Evolutionary conservation across 2,329 filamentous ascomycete genomes (phyloP).

Genomic region (Cordyceps fumosorosea): DNA sequence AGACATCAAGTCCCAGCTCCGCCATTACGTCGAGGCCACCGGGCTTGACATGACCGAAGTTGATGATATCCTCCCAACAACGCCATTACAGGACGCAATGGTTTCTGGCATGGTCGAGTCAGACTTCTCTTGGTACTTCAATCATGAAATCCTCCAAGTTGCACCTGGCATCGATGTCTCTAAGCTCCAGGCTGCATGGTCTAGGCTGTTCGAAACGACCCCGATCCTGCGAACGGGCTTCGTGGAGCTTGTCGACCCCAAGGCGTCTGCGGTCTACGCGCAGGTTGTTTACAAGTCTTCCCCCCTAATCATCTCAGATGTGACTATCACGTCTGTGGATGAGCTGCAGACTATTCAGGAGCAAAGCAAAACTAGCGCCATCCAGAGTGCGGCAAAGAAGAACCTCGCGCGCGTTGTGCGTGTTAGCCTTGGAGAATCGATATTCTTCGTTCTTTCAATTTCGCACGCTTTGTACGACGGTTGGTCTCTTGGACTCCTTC

Average conservation of each 20-base stretch:
- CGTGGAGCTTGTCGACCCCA: conserved; percentile 54
- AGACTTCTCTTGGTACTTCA: conserved; percentile 71
- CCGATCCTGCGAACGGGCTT: conserved; percentile 75
- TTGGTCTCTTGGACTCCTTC: conserved; percentile 70
- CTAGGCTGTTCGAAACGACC: conserved; percentile 48
- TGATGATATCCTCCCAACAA: conserved; percentile 63
- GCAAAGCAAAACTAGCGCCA: conserved; percentile 15
- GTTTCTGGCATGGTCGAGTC: conserved; percentile 74
- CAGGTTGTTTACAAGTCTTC: conserved; percentile 36
- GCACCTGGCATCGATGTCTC: conserved; percentile 44
- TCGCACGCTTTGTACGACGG: conserved; percentile 88
- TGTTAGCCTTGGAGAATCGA: conserved; percentile 24
- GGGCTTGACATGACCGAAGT: conserved; percentile 25
- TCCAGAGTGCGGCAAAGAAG: conserved; percentile 30
- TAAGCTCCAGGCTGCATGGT: conserved; percentile 56
- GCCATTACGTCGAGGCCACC: not conserved
- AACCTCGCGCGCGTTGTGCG: conserved; percentile 45
- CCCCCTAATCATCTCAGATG: conserved; percentile 16
- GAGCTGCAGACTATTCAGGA: conserved; percentile 27
- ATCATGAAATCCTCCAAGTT: conserved; percentile 69
- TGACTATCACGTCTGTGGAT: conserved; percentile 22
- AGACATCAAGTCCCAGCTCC: not conserved
- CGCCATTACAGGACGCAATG: conserved; percentile 82
- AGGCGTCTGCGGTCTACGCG: conserved; percentile 43
- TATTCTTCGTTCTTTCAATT: conserved; percentile 59